A percentile compares a stretch with the other conserved stretches of the same genome.
phyloP scores from a whole-genome alignment of 2,329 filamentous ascomycete species.

The Neonectria hederae region DNA sequence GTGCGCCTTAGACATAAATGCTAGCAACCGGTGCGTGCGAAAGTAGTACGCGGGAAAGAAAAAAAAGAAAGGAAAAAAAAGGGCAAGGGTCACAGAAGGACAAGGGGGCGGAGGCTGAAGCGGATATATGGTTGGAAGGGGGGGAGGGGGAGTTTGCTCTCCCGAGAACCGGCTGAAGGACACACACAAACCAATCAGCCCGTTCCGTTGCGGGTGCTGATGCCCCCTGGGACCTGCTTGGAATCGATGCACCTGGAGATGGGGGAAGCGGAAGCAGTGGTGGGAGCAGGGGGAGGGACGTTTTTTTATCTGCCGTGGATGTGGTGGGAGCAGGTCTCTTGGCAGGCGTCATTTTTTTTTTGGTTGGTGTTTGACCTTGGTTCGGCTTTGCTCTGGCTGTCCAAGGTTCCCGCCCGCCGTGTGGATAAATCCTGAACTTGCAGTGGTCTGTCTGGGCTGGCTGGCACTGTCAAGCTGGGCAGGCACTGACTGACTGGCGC shows the following conservation, averaged over 20 bases:
- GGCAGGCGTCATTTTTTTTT: no score
- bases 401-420: neutral
- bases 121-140: no score
- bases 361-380: neutral
- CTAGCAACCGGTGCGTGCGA: neutral
- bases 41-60: neutral
- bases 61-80: neutral
- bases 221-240: neutral
- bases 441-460: no score
- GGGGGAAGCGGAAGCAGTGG: no score
- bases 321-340: neutral
- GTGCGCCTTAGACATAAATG: constrained; percentile 5
- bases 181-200: no score
- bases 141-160: no score
- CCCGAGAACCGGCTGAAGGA: no score
- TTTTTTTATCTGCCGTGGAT: neutral
- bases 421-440: no score
- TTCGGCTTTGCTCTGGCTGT: neutral
- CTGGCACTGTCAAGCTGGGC: no score
- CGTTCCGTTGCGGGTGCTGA: no score
- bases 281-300: neutral
- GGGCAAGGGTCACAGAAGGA: neutral
- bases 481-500: no score
- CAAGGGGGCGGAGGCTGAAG: no score
- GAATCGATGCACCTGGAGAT: neutral